Evolutionary conservation across 352 stramenopile species (phyloP), one percentile per base, ranked within the genome.

Genomic region (Globisporangium radiosum): DNA sequence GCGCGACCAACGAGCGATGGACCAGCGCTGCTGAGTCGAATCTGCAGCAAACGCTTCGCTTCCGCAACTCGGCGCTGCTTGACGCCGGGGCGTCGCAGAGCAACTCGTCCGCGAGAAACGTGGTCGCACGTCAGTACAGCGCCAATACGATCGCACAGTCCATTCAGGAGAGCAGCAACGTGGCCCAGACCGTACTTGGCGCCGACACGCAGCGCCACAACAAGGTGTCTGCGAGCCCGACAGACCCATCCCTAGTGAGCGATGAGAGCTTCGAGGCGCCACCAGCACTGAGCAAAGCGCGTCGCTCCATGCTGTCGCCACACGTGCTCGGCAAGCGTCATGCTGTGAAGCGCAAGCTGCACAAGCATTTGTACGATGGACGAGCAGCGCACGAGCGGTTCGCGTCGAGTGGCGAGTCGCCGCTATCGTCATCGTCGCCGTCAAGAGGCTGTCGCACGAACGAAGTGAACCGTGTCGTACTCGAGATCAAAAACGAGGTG

Each of bases 401-500:
- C 25, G 25, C 25, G 25, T 33, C 25, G 25, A 33, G 2, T 33
- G 25, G 25, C 2, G 25, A 2, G 7, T 50, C 45, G 2, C 25
- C 45, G 17, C n/a, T n/a, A 36, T 11, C 45, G 7, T 50, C 45
- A 1, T 25, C 45, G 11, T 4, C 45, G 10, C 17, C 40, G 0
- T 17, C n/a, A 11, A 8, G 40, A 44, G 7, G 40, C 8, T 4
- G 3, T 33, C 25, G 25, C 25, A 72, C 73, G 66, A 78, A 69
- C 54, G 68, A 81, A 19, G 50, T 69, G 0, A 80, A 78, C 53
- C 71, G 68, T 5, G 64, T 84, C 14, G 68, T 90, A 0, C 85
- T 90, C 75, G 75, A 88, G 59, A 88, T 90, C 53, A 90, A 90
- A 54, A 70, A 90, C 52, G 71, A 88, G 45, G 75, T 86, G 33